Conservation (phyloP, 352 stramenopile species). For the Pythium myriotylum region DNA sequence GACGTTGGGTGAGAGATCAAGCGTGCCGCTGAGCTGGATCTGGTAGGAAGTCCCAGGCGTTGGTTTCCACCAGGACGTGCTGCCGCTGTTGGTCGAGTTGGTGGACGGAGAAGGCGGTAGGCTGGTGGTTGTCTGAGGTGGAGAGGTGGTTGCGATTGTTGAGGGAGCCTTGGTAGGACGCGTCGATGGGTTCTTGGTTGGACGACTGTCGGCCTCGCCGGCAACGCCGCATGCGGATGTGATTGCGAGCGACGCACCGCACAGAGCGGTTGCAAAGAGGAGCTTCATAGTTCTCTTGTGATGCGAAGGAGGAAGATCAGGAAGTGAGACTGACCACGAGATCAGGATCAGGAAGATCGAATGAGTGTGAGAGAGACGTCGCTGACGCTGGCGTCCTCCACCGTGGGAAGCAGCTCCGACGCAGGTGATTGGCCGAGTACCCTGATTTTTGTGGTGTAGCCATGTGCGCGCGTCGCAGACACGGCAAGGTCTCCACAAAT, state of each 20-base stretch:
- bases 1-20: constrained; percentile 37
- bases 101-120: neutral
- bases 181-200: neutral
- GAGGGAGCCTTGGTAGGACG: neutral
- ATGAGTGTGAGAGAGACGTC: too few species aligned
- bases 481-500: neutral
- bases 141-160: neutral
- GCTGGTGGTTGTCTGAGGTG: neutral
- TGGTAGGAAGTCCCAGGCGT: constrained; percentile 43
- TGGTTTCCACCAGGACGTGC: constrained; percentile 39
- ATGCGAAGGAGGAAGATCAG: neutral
- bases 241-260: neutral
- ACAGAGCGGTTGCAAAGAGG: neutral
- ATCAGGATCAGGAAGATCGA: neutral
- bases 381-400: constrained; percentile 3
- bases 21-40: constrained; percentile 38
- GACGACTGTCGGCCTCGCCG: neutral
- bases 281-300: constrained; percentile 1
- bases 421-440: neutral
- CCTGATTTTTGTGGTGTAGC: constrained; percentile 1
- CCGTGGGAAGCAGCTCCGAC: neutral
- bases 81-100: neutral
- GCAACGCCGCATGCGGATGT: neutral
- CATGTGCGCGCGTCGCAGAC: constrained; percentile 12
- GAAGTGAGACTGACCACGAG: neutral